A percentile compares a stretch with the other conserved stretches of the same genome.
Evolutionary conservation across 768 basidiomycete species (phyloP).

Genomic region (Hydnomerulius pinastri): DNA sequence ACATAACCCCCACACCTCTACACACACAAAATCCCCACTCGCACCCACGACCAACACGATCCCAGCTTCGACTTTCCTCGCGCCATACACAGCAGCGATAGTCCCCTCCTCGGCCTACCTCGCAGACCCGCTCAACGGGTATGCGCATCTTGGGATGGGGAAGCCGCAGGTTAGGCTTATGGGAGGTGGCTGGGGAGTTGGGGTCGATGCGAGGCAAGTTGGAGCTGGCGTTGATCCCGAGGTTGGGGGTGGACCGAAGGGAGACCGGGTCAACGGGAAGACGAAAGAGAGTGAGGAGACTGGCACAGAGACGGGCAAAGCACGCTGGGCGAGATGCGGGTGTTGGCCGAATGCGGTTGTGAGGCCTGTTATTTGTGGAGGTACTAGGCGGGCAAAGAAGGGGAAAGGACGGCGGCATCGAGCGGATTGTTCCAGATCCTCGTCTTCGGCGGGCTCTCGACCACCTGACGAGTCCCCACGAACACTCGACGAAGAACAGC

Average conservation of each 20-base stretch:
- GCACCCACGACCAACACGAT: constrained; percentile 55
- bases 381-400: constrained; percentile 19
- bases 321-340: constrained; percentile 59
- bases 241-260: constrained; percentile 2
- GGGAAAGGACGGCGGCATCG: constrained; percentile 19
- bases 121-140: constrained; percentile 82
- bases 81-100: constrained; percentile 64
- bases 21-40: constrained; percentile 31
- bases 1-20: background rate
- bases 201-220: constrained; percentile 75
- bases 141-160: constrained; percentile 77
- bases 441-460: background rate
- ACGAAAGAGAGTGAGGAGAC: constrained; percentile 60
- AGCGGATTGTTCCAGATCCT: constrained; percentile 15
- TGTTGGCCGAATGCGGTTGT: constrained; percentile 54
- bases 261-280: background rate
- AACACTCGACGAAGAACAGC: constrained; percentile 8
- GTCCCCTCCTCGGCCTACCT: constrained; percentile 71
- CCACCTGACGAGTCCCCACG: background rate
- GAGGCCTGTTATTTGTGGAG: constrained; percentile 42
- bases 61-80: constrained; percentile 54
- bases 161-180: constrained; percentile 83
- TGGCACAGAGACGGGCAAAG: constrained; percentile 51
- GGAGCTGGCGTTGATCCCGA: constrained; percentile 49
- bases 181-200: constrained; percentile 74